phyloP scores from a whole-genome alignment of 140 eudicot genomes.

The Stevia rebaudiana region DNA sequence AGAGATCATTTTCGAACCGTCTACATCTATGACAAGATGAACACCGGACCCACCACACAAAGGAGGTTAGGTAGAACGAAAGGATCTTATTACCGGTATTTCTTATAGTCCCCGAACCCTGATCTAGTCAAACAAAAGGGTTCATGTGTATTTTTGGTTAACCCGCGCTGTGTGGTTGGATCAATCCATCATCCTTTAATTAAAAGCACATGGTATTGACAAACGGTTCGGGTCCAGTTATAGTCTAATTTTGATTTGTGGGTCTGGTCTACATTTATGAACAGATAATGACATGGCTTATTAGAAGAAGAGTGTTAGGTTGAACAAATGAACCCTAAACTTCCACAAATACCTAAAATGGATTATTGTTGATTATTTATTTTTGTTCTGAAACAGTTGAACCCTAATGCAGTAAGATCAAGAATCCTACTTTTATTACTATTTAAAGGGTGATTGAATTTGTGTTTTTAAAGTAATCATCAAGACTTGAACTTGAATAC shows the following conservation, averaged over 20 bases:
- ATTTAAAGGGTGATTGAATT: background rate
- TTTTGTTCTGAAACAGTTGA: background rate
- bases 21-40: background rate
- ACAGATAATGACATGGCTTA: background rate
- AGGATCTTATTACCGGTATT: background rate
- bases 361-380: background rate
- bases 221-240: background rate
- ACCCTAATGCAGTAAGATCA: background rate
- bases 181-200: slow-evolving; percentile 4
- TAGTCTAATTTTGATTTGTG: background rate
- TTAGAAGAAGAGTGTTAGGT: background rate
- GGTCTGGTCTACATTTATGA: background rate
- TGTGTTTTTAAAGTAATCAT: background rate
- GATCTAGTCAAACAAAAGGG: slow-evolving; percentile 1
- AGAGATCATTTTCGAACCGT: background rate
- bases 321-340: background rate
- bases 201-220: background rate
- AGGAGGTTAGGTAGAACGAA: background rate
- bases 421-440: background rate
- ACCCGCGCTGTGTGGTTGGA: background rate
- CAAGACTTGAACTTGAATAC: background rate
- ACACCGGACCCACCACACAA: background rate
- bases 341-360: background rate
- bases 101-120: background rate
- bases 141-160: background rate